Conservation (phyloP, 371 early-diverging fungal genomes). For the Vittaforma corneae region DNA sequence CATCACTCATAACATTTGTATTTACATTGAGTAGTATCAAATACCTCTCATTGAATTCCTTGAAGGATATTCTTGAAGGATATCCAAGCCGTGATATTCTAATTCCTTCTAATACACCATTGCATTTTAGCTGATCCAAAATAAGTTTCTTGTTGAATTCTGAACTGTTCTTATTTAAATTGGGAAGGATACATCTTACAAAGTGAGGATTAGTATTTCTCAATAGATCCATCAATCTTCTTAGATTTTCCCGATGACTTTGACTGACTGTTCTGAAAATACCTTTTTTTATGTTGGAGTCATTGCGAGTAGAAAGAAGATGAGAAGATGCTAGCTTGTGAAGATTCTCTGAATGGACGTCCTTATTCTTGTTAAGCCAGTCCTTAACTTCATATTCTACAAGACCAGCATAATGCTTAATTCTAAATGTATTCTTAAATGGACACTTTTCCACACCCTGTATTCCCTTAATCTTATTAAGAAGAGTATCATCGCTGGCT, state of each 20-base stretch:
- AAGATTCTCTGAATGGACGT: slow-evolving; percentile 89
- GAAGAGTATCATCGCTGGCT: slow-evolving; percentile 84
- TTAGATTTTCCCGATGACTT: slow-evolving; percentile 83
- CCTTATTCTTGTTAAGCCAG: slow-evolving; percentile 97
- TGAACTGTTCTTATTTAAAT: slow-evolving; percentile 75
- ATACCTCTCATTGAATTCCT: slow-evolving; percentile 85
- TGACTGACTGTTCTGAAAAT: slow-evolving; percentile 74
- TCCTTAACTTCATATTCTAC: slow-evolving; percentile 85
- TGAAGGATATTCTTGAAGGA: slow-evolving; percentile 80
- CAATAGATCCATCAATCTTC: slow-evolving; percentile 73
- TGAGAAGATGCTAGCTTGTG: slow-evolving; percentile 58
- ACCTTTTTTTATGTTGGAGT: slow-evolving; percentile 61
- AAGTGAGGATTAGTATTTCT: slow-evolving; percentile 88
- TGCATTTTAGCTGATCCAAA: slow-evolving; percentile 87
- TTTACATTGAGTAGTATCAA: slow-evolving; percentile 61
- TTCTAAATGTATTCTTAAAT: slow-evolving; percentile 77
- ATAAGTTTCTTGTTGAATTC: slow-evolving; percentile 71
- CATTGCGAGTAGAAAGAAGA: neutral
- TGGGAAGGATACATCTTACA: slow-evolving; percentile 97
- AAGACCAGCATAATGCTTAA: slow-evolving; percentile 91
- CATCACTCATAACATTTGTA: neutral
- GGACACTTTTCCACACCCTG: slow-evolving; percentile 52
- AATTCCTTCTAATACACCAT: slow-evolving; percentile 97
- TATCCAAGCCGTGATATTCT: slow-evolving; percentile 92
- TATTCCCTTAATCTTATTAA: slow-evolving; percentile 69